Evolutionary conservation across 2,329 filamentous ascomycete genomes (phyloP).

Genomic region (Volutella citrinella): DNA sequence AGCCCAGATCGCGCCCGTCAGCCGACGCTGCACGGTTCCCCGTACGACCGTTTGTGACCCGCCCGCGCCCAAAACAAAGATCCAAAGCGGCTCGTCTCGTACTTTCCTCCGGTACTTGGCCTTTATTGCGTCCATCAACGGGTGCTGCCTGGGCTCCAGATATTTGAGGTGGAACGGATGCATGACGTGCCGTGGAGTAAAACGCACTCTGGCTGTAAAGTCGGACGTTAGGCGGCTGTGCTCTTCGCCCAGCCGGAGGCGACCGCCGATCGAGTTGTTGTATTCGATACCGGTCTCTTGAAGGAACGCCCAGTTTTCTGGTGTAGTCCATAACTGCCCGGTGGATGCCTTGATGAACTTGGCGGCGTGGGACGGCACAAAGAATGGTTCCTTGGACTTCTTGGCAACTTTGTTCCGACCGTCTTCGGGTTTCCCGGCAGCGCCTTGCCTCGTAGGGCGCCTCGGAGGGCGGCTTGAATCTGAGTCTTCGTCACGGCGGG

Average conservation of each 20-base stretch:
- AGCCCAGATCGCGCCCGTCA: slow-evolving; percentile 25
- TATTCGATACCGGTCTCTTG: slow-evolving; percentile 22
- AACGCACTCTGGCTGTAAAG: slow-evolving; percentile 24
- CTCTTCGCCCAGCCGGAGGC: slow-evolving; percentile 11
- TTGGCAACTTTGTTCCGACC: background rate
- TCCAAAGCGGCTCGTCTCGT: slow-evolving; percentile 30
- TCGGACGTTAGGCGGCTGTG: slow-evolving; percentile 9
- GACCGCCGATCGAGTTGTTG: slow-evolving; percentile 18
- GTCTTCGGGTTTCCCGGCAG: slow-evolving; percentile 1
- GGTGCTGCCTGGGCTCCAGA: slow-evolving; percentile 32
- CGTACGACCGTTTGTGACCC: slow-evolving; percentile 23
- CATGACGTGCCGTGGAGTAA: slow-evolving; percentile 29
- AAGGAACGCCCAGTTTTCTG: slow-evolving; percentile 26
- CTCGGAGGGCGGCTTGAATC: too few species aligned
- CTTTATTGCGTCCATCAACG: slow-evolving; percentile 25
- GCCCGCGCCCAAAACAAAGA: slow-evolving; percentile 19
- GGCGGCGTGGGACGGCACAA: slow-evolving; percentile 17
- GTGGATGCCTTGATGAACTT: slow-evolving; percentile 17
- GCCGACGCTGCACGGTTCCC: slow-evolving; percentile 18
- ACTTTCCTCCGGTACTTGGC: slow-evolving; percentile 24
- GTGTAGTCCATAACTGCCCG: slow-evolving; percentile 28
- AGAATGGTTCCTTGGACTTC: too few species aligned
- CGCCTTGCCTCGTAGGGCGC: slow-evolving; percentile 2
- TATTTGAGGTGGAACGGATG: slow-evolving; percentile 31
- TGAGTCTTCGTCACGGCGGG: slow-evolving; percentile 11